These are phyloP conservation scores for Yarrowia keelungensis DNA, from an alignment of 805 yeast species.

Conservation along the genomic window DNA sequence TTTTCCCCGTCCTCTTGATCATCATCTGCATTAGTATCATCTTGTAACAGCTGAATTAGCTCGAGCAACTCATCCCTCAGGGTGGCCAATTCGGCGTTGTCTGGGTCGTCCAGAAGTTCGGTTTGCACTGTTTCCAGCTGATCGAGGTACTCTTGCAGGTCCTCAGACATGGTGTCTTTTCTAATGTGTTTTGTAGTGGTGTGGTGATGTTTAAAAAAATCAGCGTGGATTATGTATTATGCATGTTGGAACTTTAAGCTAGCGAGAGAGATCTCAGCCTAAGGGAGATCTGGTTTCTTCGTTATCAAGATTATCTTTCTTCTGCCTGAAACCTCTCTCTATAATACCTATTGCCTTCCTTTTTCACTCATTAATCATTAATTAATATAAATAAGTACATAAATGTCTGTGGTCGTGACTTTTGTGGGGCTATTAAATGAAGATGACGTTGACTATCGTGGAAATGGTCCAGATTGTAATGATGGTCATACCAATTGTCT, in stretches of 20 bases:
- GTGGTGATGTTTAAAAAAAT: conserved; percentile 5
- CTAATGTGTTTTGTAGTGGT: not conserved
- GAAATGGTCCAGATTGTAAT: conserved; percentile 55
- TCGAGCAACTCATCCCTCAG: conserved; percentile 38
- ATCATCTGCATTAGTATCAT: conserved; percentile 37
- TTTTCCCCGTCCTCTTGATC: not conserved
- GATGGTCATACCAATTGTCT: conserved; percentile 52
- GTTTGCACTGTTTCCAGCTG: conserved; percentile 36
- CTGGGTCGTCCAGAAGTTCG: conserved; percentile 34
- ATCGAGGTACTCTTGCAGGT: conserved; percentile 33
- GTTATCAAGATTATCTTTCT: not conserved
- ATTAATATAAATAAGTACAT: conserved; percentile 28
- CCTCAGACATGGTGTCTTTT: conserved; percentile 17
- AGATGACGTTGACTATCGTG: conserved; percentile 48
- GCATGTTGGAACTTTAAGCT: not conserved
- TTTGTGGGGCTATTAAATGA: conserved; percentile 34
- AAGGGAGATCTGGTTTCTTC: too few species aligned
- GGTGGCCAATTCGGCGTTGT: conserved; percentile 21
- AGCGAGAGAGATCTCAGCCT: too few species aligned
- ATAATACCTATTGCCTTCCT: not conserved
- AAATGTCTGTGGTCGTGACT: conserved; percentile 18
- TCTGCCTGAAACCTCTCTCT: not conserved
- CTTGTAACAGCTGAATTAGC: conserved; percentile 35
- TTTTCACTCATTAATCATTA: conserved; percentile 22
- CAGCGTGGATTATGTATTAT: conserved; percentile 27